A percentile compares a stretch with the other conserved stretches of the same genome.
Evolutionary conservation across 179 eudicot species (phyloP).

Genomic region (Amaranthus tricolor): DNA sequence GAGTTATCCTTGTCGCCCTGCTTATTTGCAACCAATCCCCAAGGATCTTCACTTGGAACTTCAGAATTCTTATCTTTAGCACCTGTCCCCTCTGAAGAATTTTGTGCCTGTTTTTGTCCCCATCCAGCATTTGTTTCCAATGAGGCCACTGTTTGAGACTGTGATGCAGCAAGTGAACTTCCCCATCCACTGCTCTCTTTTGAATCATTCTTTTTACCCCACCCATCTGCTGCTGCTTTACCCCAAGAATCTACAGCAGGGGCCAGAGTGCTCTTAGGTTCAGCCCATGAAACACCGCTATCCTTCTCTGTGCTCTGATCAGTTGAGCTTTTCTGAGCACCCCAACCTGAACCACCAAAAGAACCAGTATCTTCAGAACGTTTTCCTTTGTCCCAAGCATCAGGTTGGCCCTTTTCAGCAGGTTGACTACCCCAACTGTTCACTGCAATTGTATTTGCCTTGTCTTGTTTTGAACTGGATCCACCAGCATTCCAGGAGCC

Average conservation of each 20-base stretch:
- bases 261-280: constrained; percentile 13
- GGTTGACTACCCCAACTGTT: constrained; percentile 26
- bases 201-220: constrained; percentile 20
- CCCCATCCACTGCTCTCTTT: constrained; percentile 26
- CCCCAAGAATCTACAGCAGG: constrained; percentile 31
- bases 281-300: constrained; percentile 16
- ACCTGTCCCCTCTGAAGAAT: constrained; percentile 28
- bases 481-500: constrained; percentile 27
- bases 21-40: constrained; percentile 42
- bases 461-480: constrained; percentile 22
- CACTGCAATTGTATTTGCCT: constrained; percentile 13
- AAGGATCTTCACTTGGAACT: constrained; percentile 30
- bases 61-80: constrained; percentile 18
- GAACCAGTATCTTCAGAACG: constrained; percentile 16
- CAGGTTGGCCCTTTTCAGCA: constrained; percentile 17
- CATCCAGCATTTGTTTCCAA: constrained; percentile 17
- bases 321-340: constrained; percentile 21
- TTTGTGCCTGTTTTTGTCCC: constrained; percentile 23
- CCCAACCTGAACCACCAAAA: constrained; percentile 30
- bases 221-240: constrained; percentile 12
- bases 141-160: constrained; percentile 16
- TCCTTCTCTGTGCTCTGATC: constrained; percentile 12
- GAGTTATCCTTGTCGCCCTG: constrained; percentile 34
- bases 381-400: constrained; percentile 28
- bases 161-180: constrained; percentile 28